Evolutionary conservation across 768 basidiomycete species (phyloP).

Genomic region (Lactarius trivialis): DNA sequence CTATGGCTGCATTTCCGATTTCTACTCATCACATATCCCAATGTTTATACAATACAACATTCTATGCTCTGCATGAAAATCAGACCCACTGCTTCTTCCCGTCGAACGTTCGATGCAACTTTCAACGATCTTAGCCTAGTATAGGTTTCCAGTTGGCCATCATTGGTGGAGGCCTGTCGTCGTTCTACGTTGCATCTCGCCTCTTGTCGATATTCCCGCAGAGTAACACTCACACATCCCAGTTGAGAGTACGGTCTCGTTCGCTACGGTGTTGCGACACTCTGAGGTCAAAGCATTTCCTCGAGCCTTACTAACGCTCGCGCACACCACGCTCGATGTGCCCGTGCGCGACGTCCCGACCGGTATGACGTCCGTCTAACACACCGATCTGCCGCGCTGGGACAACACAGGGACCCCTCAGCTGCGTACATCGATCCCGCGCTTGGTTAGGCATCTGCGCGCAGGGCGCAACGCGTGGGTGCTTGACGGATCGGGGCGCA

Average conservation of each 20-base stretch:
- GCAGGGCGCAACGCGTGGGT: conserved; percentile 46
- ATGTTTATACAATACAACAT: too few species aligned
- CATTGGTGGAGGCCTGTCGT: conserved; percentile 93
- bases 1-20: too few species aligned
- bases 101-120: too few species aligned
- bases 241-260: conserved; percentile 57
- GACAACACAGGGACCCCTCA: conserved; percentile 68
- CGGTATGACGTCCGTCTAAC: conserved; percentile 42
- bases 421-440: conserved; percentile 53
- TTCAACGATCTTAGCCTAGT: too few species aligned
- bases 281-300: conserved; percentile 86
- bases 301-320: conserved; percentile 39
- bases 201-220: conserved; percentile 59
- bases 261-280: conserved; percentile 92
- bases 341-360: conserved; percentile 48
- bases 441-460: conserved; percentile 51
- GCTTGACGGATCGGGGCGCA: conserved; percentile 30
- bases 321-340: conserved; percentile 55
- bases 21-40: too few species aligned
- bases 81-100: too few species aligned
- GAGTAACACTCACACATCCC: conserved; percentile 25
- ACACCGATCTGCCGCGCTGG: conserved; percentile 79
- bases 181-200: conserved; percentile 88
- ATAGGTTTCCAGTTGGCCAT: conserved; percentile 58
- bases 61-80: too few species aligned